phyloP scores from a whole-genome alignment of 805 yeast genomes.

The Lipomyces oligophaga region DNA sequence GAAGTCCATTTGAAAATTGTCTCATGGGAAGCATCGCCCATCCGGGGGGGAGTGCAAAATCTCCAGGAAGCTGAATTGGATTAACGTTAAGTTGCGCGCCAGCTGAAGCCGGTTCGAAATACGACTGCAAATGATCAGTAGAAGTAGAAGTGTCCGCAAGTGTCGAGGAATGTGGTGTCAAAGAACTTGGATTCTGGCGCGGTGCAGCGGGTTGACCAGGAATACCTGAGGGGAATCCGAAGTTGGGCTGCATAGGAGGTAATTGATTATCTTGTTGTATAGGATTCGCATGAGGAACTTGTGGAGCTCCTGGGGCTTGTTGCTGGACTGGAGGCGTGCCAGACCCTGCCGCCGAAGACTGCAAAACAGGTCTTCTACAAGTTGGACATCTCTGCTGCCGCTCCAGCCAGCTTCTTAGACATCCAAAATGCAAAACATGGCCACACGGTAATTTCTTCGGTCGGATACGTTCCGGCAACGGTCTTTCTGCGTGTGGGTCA shows the following conservation, averaged over 20 bases:
- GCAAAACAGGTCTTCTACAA: conserved; percentile 70
- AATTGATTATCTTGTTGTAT: neutral
- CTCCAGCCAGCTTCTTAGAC: conserved; percentile 89
- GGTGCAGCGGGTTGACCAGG: conserved; percentile 1
- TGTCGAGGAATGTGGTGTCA: neutral
- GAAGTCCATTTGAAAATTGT: conserved; percentile 23
- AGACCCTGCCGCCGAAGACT: conserved; percentile 9
- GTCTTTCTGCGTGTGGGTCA: neutral
- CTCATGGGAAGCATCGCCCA: conserved; percentile 33
- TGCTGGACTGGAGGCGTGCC: neutral
- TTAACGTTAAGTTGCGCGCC: neutral
- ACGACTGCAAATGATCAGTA: neutral
- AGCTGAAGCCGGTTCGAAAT: neutral
- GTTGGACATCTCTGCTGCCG: conserved; percentile 91
- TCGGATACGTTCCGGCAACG: conserved; percentile 32
- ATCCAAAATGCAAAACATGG: conserved; percentile 84
- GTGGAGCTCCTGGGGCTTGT: conserved; percentile 3
- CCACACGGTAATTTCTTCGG: conserved; percentile 82
- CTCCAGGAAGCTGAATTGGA: conserved; percentile 19
- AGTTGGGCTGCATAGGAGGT: neutral
- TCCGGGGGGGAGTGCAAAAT: conserved; percentile 24
- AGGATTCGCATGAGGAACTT: neutral
- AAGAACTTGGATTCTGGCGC: neutral
- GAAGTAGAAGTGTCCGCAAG: neutral
- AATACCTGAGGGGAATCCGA: neutral